These are phyloP conservation scores for Rubia tinctorum DNA, from an alignment of 305 asterid genomes.

Conservation along the genomic window DNA sequence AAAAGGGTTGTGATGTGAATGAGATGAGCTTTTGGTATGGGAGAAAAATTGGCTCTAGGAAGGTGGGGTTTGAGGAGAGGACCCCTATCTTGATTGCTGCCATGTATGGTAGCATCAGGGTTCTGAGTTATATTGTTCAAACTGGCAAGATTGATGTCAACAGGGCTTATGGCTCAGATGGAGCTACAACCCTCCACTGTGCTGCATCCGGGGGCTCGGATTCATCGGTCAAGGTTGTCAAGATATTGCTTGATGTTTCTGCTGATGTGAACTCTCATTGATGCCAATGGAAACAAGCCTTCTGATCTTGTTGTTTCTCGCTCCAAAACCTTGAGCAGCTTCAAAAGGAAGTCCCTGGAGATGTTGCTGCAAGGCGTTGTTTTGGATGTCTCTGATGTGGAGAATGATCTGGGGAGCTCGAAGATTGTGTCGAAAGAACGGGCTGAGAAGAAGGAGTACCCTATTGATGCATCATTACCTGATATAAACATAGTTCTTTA, in stretches of 20 bases:
- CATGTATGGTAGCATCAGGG: constrained; percentile 34
- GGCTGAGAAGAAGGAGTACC: constrained; percentile 36
- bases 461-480: constrained; percentile 34
- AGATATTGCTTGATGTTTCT: constrained; percentile 28
- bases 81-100: constrained; percentile 38
- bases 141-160: constrained; percentile 35
- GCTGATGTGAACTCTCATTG: constrained; percentile 30
- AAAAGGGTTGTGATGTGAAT: constrained; percentile 34
- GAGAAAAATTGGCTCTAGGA: constrained; percentile 32
- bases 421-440: constrained; percentile 20
- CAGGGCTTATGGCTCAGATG: constrained; percentile 32
- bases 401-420: constrained; percentile 14
- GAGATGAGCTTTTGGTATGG: constrained; percentile 46
- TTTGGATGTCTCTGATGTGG: constrained; percentile 10
- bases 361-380: constrained; percentile 21
- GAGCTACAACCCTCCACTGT: constrained; percentile 40
- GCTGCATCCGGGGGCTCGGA: constrained; percentile 34
- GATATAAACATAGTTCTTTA: constrained; percentile 34
- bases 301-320: constrained; percentile 27
- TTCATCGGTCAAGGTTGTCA: constrained; percentile 26
- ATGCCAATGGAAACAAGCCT: constrained; percentile 32
- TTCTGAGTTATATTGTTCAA: constrained; percentile 29
- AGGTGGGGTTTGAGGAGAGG: constrained; percentile 40
- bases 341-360: constrained; percentile 26
- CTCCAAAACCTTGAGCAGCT: constrained; percentile 14